phyloP scores from a whole-genome alignment of 176 grass and related monocot species.

The Oryza meyeriana region DNA sequence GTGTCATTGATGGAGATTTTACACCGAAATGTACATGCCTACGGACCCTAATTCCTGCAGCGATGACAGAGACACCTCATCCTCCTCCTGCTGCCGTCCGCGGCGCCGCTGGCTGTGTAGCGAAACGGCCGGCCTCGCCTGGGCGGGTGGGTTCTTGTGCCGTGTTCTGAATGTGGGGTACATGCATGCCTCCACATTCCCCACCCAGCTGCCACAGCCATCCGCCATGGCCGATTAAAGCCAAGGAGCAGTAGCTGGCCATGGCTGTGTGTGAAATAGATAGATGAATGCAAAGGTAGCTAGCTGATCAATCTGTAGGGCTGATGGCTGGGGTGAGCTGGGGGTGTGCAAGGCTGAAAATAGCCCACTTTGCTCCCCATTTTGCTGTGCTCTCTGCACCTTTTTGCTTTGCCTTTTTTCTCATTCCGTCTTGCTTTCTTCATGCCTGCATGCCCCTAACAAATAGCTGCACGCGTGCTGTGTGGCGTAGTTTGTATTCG shows the following conservation, averaged over 20 bases:
- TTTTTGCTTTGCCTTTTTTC: conserved; percentile 40
- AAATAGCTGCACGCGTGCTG: not conserved
- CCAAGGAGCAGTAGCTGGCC: conserved; percentile 21
- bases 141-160: not conserved
- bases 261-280: not conserved
- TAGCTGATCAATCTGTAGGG: no score
- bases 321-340: not conserved
- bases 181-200: conserved; percentile 82
- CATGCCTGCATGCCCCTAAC: not conserved
- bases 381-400: not conserved
- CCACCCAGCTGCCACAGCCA: conserved; percentile 30
- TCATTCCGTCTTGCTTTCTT: not conserved
- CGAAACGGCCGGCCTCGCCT: not conserved
- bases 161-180: not conserved
- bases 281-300: no score
- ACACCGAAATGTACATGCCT: conserved; percentile 53
- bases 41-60: conserved; percentile 38
- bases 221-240: conserved; percentile 74
- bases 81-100: not conserved
- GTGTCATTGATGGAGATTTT: conserved; percentile 20
- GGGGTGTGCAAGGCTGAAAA: conserved; percentile 31
- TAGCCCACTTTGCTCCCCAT: conserved; percentile 20
- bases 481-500: not conserved
- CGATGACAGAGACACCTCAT: not conserved
- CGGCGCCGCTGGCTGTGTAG: not conserved